phyloP scores from a whole-genome alignment of 2,329 filamentous ascomycete species.

The Aspergillus udagawae region DNA sequence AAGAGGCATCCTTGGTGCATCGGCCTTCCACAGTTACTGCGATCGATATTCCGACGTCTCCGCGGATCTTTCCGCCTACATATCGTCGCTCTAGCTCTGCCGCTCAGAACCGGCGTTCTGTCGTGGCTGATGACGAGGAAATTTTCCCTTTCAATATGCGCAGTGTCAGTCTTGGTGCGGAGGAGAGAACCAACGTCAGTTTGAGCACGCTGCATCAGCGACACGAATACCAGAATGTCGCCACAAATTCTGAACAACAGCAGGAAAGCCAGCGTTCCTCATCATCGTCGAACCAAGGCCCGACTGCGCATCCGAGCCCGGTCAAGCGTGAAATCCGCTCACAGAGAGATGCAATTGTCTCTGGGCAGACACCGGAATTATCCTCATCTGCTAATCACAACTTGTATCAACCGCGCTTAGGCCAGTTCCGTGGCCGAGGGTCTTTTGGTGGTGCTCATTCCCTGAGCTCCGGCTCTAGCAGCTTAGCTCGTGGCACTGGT shows the following conservation, averaged over 20 bases:
- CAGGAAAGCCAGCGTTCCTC: slow-evolving; percentile 12
- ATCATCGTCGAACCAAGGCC: slow-evolving; percentile 17
- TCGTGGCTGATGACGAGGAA: slow-evolving; percentile 41
- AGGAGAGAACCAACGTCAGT: slow-evolving; percentile 31
- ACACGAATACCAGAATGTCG: slow-evolving; percentile 27
- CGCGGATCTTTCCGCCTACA: slow-evolving; percentile 36
- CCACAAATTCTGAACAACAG: slow-evolving; percentile 15
- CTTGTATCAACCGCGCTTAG: slow-evolving; percentile 36
- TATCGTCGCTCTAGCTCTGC: slow-evolving; percentile 45
- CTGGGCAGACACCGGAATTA: slow-evolving; percentile 25
- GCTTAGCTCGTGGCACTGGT: slow-evolving; percentile 33
- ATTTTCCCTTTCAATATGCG: slow-evolving; percentile 44
- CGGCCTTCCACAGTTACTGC: slow-evolving; percentile 38
- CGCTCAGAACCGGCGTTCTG: slow-evolving; percentile 34
- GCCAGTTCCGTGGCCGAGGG: slow-evolving; percentile 35
- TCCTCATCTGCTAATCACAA: slow-evolving; percentile 30
- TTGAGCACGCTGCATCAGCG: slow-evolving; percentile 31
- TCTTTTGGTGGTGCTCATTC: slow-evolving; percentile 36
- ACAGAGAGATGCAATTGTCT: slow-evolving; percentile 17
- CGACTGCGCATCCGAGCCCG: slow-evolving; percentile 13
- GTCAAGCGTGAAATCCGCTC: slow-evolving; percentile 16
- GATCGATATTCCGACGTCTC: slow-evolving; percentile 48
- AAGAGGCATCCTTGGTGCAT: slow-evolving; percentile 29
- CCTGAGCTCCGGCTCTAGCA: slow-evolving; percentile 38
- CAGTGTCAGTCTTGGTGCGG: slow-evolving; percentile 45